These are phyloP conservation scores for Russula lepida DNA, from an alignment of 768 basidiomycete species.

Conservation along the genomic window DNA sequence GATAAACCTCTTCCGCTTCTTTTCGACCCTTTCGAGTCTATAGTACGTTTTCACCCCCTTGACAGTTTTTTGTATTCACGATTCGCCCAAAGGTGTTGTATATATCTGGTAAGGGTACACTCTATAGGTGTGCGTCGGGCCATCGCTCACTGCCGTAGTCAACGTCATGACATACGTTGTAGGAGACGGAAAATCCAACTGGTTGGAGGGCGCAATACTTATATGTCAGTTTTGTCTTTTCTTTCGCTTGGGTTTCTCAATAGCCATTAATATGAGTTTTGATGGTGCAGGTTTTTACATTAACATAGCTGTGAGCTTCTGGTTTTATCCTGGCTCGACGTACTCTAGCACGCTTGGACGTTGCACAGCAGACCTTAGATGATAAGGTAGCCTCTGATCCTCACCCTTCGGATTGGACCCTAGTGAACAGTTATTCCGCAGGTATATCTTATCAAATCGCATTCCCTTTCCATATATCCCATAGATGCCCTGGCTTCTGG, in stretches of 20 bases:
- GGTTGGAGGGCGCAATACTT: constrained; percentile 84
- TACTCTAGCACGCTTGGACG: constrained; percentile 28
- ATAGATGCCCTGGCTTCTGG: neutral
- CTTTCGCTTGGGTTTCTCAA: neutral
- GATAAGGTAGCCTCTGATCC: neutral
- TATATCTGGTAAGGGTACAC: constrained; percentile 35
- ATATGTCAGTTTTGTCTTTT: constrained; percentile 38
- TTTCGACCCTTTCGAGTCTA: constrained; percentile 84
- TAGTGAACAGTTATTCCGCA: neutral
- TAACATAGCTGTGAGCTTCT: constrained; percentile 47
- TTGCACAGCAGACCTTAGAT: constrained; percentile 20
- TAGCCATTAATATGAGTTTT: neutral
- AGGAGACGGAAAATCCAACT: constrained; percentile 83
- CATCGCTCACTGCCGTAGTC: constrained; percentile 19
- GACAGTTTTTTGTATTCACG: neutral
- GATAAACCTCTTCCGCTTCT: constrained; percentile 71
- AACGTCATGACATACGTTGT: constrained; percentile 76
- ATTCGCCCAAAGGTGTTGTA: constrained; percentile 28
- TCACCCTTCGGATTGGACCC: neutral
- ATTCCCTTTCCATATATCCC: neutral
- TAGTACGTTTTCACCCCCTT: constrained; percentile 31
- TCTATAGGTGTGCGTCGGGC: neutral
- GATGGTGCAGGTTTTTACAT: constrained; percentile 39
- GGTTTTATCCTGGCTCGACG: constrained; percentile 41
- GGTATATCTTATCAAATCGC: neutral